Conservation (phyloP, 176 grass and related monocot genomes). For the Bonia amplexicaulis region DNA sequence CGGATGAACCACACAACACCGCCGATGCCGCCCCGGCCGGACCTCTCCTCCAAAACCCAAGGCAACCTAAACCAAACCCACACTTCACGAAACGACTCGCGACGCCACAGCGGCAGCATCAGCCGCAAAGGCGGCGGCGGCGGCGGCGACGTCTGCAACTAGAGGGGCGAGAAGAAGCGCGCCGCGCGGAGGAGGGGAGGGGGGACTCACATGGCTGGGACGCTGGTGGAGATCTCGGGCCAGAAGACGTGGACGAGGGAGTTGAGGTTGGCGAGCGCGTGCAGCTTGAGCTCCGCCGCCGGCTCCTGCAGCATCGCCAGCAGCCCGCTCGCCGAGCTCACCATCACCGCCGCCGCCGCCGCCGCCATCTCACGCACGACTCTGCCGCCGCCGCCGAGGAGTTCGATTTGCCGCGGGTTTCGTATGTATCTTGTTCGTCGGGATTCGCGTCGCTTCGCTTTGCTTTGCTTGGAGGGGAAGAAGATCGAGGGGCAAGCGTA, state of each 20-base stretch:
- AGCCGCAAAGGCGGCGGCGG: neutral
- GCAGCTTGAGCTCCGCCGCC: constrained; percentile 77
- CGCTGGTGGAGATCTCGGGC: constrained; percentile 98
- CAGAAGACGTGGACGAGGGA: constrained; percentile 92
- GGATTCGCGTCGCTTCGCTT: neutral
- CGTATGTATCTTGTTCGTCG: neutral
- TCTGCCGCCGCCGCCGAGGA: constrained; percentile 1
- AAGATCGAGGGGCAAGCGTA: neutral
- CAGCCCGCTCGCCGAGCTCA: constrained; percentile 90
- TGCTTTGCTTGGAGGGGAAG: neutral
- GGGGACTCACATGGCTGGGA: constrained; percentile 76
- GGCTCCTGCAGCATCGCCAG: constrained; percentile 92
- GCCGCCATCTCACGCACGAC: constrained; percentile 19
- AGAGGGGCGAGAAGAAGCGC: neutral
- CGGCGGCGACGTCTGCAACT: neutral
- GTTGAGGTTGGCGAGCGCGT: constrained; percentile 85
- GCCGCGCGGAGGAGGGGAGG: neutral
- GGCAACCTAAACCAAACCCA: neutral
- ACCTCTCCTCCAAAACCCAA: neutral
- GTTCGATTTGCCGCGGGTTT: neutral
- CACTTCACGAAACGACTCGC: neutral
- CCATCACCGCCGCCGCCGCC: constrained; percentile 59
- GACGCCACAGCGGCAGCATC: too few relatives aligned
- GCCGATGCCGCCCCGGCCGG: neutral
- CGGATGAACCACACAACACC: neutral